Evolutionary conservation across 441 rosid species (phyloP), one percentile per base, ranked within the genome.

Genomic region (Populus hybrid): DNA sequence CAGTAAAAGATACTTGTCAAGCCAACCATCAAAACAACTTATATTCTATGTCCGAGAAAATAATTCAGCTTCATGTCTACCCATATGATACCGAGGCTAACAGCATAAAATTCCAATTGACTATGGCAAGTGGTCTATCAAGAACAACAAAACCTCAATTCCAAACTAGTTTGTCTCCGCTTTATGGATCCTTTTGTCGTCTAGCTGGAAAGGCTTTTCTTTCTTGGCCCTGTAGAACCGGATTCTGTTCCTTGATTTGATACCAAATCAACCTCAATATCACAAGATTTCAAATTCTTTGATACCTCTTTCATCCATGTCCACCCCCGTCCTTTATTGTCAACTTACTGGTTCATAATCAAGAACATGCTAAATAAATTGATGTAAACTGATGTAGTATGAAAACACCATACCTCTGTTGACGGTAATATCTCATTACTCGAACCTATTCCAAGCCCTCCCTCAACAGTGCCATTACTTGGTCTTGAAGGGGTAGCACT

Each of bases 401-500:
- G 31, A 68, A 71, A 53, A 73, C 29, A 76, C 24, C 74, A 77
- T 86, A 90, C 92, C 90, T 89, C 92, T 71, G 87, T 76, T 61
- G 83, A 78, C 68, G 88, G 89, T 72, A 90, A 76, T 78, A 78
- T 87, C 75, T 83, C 86, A 74, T 88, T 86, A 74, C 84, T 84
- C 3, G 88, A 86, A 86, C 86, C 90, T 78, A 89, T 77, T 72
- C 90, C 95, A 63, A 82, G 74, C 77, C 81, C 93, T 75, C 79
- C 79, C 77, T 86, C 93, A 75, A 77, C 69, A 71, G 86, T 69
- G 81, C 84, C 85, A 69, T 75, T 83, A 78, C 81, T 81, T 71
- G 92, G 88, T 82, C 91, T 91, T 63, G 90, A 79, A 74, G 88
- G 83, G 83, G 83, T 81, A 73, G 82, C 85, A 85, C 72, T 80